Evolutionary conservation across 805 yeast species (phyloP).

Genomic region (Citeromyces nyonsensis): DNA sequence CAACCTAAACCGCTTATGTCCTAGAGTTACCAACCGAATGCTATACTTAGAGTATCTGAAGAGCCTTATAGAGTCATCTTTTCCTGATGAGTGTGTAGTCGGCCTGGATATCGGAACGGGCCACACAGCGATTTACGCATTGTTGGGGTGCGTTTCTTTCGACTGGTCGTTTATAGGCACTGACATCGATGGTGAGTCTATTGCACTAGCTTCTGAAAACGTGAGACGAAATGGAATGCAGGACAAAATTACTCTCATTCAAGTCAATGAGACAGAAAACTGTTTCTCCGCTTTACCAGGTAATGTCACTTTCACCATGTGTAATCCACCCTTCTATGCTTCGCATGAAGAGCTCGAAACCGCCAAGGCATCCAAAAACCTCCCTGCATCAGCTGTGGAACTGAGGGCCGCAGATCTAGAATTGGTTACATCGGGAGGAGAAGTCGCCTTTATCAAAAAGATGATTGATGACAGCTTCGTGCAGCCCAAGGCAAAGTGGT

Average conservation of each 20-base stretch:
- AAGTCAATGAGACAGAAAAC: slow-evolving; percentile 4
- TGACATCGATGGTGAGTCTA: slow-evolving; percentile 21
- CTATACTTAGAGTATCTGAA: slow-evolving; percentile 11
- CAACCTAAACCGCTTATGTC: slow-evolving; percentile 11
- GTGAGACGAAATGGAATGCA: slow-evolving; percentile 12
- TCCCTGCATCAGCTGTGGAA: slow-evolving; percentile 2
- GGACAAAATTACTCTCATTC: slow-evolving; percentile 6
- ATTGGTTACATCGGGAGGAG: slow-evolving; percentile 29
- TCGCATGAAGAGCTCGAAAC: slow-evolving; percentile 16
- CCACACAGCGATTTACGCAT: slow-evolving; percentile 27
- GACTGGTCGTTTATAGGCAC: slow-evolving; percentile 20
- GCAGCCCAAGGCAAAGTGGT: slow-evolving; percentile 16
- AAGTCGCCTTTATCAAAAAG: slow-evolving; percentile 18
- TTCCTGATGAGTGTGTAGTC: slow-evolving; percentile 1
- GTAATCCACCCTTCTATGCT: slow-evolving; percentile 39
- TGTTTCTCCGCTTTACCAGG: slow-evolving; percentile 5
- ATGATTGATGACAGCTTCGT: slow-evolving; percentile 17
- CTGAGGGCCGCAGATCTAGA: slow-evolving; percentile 20
- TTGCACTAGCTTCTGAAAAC: slow-evolving; percentile 13
- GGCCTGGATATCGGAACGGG: slow-evolving; percentile 37
- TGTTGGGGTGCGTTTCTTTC: slow-evolving; percentile 15
- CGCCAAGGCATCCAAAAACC: slow-evolving; percentile 9
- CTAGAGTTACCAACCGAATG: slow-evolving; percentile 14
- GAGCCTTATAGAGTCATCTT: slow-evolving; percentile 2
- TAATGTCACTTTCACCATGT: slow-evolving; percentile 17